Conservation (phyloP, 164 flowering plant species). For the Vitis cinerea region DNA sequence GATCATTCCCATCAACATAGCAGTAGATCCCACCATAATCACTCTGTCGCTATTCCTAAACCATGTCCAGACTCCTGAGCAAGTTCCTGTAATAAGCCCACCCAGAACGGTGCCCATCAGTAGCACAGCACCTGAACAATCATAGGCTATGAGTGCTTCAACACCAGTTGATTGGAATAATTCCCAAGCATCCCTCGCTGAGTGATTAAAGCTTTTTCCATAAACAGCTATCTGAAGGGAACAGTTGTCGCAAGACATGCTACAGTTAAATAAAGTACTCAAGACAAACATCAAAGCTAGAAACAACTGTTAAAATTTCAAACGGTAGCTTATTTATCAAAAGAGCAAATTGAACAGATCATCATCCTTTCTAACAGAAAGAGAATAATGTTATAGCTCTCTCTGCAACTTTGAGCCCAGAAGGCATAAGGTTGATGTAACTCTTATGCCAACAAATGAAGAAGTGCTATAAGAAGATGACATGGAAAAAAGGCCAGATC, state of each 20-base stretch:
- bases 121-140: slow-evolving; percentile 98
- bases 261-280: neutral
- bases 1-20: slow-evolving; percentile 97
- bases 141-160: slow-evolving; percentile 96
- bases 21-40: slow-evolving; percentile 78
- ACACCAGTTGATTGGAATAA: slow-evolving; percentile 99
- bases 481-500: no score
- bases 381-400: no score
- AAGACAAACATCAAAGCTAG: no score
- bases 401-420: no score
- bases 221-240: slow-evolving; percentile 80
- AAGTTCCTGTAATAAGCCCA: slow-evolving; percentile 88
- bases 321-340: no score
- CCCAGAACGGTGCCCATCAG: slow-evolving; percentile 92
- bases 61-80: slow-evolving; percentile 85
- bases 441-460: no score
- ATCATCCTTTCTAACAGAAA: slow-evolving; percentile 1
- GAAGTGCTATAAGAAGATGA: no score
- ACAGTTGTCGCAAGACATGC: neutral
- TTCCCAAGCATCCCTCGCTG: slow-evolving; percentile 99
- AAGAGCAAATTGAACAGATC: no score
- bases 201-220: slow-evolving; percentile 92
- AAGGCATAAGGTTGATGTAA: no score
- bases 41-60: slow-evolving; percentile 54
- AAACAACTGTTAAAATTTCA: no score